phyloP scores from a whole-genome alignment of 768 basidiomycete genomes.

The Phylloporus sp. region DNA sequence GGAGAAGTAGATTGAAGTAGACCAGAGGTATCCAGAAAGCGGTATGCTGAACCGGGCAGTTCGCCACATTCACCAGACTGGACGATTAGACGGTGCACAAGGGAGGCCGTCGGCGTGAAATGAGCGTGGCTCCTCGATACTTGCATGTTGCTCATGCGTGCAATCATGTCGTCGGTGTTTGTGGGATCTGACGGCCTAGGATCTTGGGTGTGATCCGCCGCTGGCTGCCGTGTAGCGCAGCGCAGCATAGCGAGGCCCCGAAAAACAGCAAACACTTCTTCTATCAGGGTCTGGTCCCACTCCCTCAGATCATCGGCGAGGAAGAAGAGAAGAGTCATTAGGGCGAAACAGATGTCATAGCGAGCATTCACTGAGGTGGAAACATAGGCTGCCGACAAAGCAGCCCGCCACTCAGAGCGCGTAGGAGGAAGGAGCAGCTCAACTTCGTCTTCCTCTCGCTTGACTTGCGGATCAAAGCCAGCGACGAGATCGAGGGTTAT shows the following conservation, averaged over 20 bases:
- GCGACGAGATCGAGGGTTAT: conserved; percentile 67
- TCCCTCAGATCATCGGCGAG: conserved; percentile 56
- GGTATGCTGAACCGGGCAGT: conserved; percentile 61
- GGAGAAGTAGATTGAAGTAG: conserved; percentile 67
- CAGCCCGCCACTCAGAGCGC: conserved; percentile 58
- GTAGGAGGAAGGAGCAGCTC: conserved; percentile 50
- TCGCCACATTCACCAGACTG: conserved; percentile 46
- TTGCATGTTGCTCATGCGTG: conserved; percentile 70
- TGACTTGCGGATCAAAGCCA: conserved; percentile 65
- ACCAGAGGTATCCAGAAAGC: conserved; percentile 64
- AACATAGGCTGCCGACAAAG: conserved; percentile 60
- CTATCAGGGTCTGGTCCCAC: conserved; percentile 63
- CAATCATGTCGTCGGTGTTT: conserved; percentile 59
- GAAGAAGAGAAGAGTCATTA: conserved; percentile 69
- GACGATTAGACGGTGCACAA: conserved; percentile 59
- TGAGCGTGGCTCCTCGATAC: conserved; percentile 50
- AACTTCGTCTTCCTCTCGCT: conserved; percentile 72
- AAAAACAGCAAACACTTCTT: conserved; percentile 76
- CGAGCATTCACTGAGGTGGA: conserved; percentile 62
- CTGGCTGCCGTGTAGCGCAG: conserved; percentile 55
- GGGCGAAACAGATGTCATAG: conserved; percentile 67
- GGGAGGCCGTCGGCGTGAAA: conserved; percentile 52
- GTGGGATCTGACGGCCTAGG: conserved; percentile 30
- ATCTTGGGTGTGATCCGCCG: conserved; percentile 33
- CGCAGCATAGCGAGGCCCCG: conserved; percentile 74